These are phyloP conservation scores for Apiotrichum gracile DNA, from an alignment of 1,284 basidiomycete genomes.

Conservation along the genomic window DNA sequence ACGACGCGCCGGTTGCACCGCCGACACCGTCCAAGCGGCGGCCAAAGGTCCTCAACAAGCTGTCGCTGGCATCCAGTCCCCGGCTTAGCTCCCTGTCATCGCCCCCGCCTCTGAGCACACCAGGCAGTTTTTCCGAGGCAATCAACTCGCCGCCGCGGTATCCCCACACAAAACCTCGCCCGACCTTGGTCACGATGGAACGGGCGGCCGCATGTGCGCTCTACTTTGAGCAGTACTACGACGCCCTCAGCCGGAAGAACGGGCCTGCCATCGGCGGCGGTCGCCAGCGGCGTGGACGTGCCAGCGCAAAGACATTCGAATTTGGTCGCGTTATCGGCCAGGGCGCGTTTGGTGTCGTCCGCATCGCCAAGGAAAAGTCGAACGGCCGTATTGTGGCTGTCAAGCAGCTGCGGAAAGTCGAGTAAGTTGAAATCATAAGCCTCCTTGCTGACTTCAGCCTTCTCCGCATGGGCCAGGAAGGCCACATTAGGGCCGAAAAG, in stretches of 20 bases:
- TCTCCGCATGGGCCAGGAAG: conserved; percentile 96
- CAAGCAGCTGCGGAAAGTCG: conserved; percentile 94
- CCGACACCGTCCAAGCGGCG: background rate
- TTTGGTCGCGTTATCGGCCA: conserved; percentile 94
- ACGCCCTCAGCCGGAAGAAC: conserved; percentile 58
- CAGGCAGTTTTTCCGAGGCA: background rate
- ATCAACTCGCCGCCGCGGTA: background rate
- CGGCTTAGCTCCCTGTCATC: background rate
- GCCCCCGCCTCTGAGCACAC: background rate
- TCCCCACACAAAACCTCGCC: conserved; percentile 32
- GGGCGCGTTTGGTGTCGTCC: conserved; percentile 94
- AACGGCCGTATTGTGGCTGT: conserved; percentile 83
- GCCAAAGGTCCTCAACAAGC: conserved; percentile 11
- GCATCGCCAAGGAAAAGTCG: conserved; percentile 74
- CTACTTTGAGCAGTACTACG: conserved; percentile 95
- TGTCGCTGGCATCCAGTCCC: conserved; percentile 4
- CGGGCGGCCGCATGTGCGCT: conserved; percentile 87
- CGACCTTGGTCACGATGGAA: conserved; percentile 84
- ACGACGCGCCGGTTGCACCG: background rate
- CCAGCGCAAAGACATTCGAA: conserved; percentile 55
- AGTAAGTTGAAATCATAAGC: conserved; percentile 43
- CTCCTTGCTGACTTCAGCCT: conserved; percentile 51
- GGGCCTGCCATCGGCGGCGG: background rate
- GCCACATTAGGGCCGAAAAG: conserved; percentile 50
- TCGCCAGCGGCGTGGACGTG: conserved; percentile 1